phyloP scores from a whole-genome alignment of 1,139 yeast genomes.

The Kodamaea suecica region DNA sequence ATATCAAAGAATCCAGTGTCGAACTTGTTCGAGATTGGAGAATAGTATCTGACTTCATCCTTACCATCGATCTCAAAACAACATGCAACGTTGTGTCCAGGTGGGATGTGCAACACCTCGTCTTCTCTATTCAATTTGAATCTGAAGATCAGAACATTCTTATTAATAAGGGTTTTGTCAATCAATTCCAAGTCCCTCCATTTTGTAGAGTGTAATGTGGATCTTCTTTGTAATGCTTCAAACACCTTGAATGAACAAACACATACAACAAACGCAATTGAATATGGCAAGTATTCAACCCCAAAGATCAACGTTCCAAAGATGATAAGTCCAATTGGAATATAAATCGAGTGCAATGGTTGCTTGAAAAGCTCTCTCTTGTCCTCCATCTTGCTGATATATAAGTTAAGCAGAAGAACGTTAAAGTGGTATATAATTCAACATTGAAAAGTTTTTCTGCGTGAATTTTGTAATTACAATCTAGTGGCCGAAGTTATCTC shows the following conservation, averaged over 20 bases:
- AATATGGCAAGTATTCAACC: constrained; percentile 48
- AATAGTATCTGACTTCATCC: constrained; percentile 65
- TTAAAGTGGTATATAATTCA: too few species aligned
- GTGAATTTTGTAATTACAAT: too few species aligned
- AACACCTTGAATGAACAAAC: constrained; percentile 46
- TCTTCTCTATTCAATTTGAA: constrained; percentile 60
- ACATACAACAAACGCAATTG: constrained; percentile 43
- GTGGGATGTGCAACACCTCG: constrained; percentile 62
- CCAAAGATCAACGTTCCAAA: constrained; percentile 60
- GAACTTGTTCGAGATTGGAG: constrained; percentile 68
- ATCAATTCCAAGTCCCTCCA: constrained; percentile 67
- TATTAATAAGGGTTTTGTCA: constrained; percentile 68
- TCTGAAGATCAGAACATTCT: constrained; percentile 68
- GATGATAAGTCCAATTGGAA: constrained; percentile 61
- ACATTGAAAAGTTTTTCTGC: too few species aligned
- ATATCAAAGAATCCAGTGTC: constrained; percentile 74
- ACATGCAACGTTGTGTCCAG: constrained; percentile 74
- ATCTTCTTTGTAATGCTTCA: constrained; percentile 47
- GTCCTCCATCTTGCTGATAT: constrained; percentile 41
- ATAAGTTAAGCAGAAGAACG: too few species aligned
- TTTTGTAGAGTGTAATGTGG: constrained; percentile 46
- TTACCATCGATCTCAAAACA: constrained; percentile 53
- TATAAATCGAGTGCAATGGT: constrained; percentile 70
- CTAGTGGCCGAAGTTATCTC: too few species aligned
- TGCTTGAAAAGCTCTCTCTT: constrained; percentile 52